Evolutionary conservation across 345 rosid genomes (phyloP).

Genomic region (Bruguiera sexangula): DNA sequence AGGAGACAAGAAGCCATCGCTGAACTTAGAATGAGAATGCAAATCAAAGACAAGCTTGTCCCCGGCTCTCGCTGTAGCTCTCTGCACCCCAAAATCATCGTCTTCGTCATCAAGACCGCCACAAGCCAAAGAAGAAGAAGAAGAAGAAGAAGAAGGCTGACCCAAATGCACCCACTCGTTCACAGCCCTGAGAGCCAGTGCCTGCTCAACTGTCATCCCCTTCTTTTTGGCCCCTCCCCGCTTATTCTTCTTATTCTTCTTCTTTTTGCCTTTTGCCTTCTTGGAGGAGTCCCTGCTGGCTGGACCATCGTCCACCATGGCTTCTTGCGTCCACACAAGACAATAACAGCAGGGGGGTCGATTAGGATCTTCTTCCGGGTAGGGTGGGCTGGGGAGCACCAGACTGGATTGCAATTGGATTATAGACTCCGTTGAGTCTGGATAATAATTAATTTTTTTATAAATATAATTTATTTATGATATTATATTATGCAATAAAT

Average conservation of each 20-base stretch:
- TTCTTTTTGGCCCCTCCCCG: slow-evolving; percentile 67
- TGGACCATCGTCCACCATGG: not conserved
- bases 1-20: slow-evolving; percentile 93
- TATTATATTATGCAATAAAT: too few species aligned
- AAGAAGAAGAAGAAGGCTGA: slow-evolving; percentile 17
- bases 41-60: slow-evolving; percentile 70
- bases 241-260: slow-evolving; percentile 61
- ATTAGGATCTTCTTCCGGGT: too few species aligned
- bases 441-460: too few species aligned
- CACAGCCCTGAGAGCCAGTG: slow-evolving; percentile 55
- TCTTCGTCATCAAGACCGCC: slow-evolving; percentile 17
- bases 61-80: slow-evolving; percentile 24
- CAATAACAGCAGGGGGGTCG: too few species aligned
- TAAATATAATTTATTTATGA: too few species aligned
- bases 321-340: too few species aligned
- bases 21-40: slow-evolving; percentile 85
- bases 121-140: slow-evolving; percentile 22
- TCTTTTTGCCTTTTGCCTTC: slow-evolving; percentile 41
- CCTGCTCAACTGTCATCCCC: slow-evolving; percentile 61
- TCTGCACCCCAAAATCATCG: slow-evolving; percentile 63
- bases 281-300: not conserved
- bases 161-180: slow-evolving; percentile 69
- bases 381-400: too few species aligned
- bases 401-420: too few species aligned
- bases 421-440: too few species aligned